Base-by-base conservation (phyloP, 768 basidiomycete species). In the Rossbeevera mucosa region DNA sequence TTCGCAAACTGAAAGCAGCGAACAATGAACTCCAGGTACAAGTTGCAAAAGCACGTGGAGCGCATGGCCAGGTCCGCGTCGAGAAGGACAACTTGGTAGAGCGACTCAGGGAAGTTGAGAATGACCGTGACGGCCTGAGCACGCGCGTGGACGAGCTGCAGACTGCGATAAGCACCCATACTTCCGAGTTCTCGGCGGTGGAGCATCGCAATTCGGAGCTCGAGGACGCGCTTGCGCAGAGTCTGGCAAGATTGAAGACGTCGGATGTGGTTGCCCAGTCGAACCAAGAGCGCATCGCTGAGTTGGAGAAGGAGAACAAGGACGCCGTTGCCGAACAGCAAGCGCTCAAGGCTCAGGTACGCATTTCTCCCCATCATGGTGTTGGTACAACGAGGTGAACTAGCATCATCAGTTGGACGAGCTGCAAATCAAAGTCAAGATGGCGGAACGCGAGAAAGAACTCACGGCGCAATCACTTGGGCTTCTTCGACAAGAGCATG, bases 21-120 rank as follows among this genome's bases (percentile, higher is more conserved):
- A 90, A 88, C 64, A 72, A 78, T 7, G 89, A 91, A 7, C 74
- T 82, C 45, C 88, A 90, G 61, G 72, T 83, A 29, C 85, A 90
- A 60, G 61, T 92, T 11, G 79, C 82, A 12, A 89, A 88, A 69
- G 86, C 90, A 46, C 85, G 88, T 48, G 80, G 82, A 20, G 81
- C 83, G 13, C 84, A 89, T 59, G 88, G 88, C 0, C 85, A 88
- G 62, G 78, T 86, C 5, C 82, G 87, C 14, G 88, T 88, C 13
- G 90, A 93, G 73, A 93, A 91, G 70, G 90, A 91, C 45, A 71
- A 80, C 31, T 65, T 90, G 43, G 69, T 61, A 20, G 86, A 90
- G 56, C 86, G 86, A 56, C 69, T 88, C 26, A 70, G 66, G 21
- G 72, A 72, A 21, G 73, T 74, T 0, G 89, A 91, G 64, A 72